These are phyloP conservation scores for Termitomyces sp. DNA, from an alignment of 768 basidiomycete species.

Conservation along the genomic window DNA sequence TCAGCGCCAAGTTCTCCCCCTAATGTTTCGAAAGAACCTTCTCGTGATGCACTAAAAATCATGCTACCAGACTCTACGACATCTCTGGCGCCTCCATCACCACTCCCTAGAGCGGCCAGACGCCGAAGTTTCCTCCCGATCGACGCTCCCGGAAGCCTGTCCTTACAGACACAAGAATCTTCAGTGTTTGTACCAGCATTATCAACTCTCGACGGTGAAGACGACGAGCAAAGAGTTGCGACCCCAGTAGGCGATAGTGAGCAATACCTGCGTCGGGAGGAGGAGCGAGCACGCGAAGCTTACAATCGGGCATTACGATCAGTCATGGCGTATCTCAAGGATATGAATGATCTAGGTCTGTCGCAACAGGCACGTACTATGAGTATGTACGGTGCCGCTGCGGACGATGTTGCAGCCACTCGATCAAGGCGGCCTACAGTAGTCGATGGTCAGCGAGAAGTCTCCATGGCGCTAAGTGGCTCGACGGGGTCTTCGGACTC, in stretches of 20 bases:
- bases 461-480: constrained; percentile 48
- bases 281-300: constrained; percentile 64
- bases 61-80: constrained; percentile 15
- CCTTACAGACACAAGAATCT: constrained; percentile 58
- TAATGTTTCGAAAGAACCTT: constrained; percentile 18
- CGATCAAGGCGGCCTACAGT: constrained; percentile 68
- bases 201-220: constrained; percentile 34
- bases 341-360: constrained; percentile 87
- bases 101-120: constrained; percentile 52
- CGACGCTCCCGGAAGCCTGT: constrained; percentile 50
- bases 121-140: constrained; percentile 89
- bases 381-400: constrained; percentile 52
- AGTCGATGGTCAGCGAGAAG: constrained; percentile 51
- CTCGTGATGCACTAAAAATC: constrained; percentile 21
- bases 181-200: constrained; percentile 54
- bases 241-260: constrained; percentile 45
- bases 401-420: constrained; percentile 34
- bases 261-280: constrained; percentile 55
- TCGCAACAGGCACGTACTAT: constrained; percentile 55
- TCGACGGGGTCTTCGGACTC: constrained; percentile 39
- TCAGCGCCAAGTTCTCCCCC: constrained; percentile 23
- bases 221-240: constrained; percentile 29
- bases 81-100: constrained; percentile 34
- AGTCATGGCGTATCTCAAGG: constrained; percentile 93
- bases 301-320: constrained; percentile 81